Evolutionary conservation across 1,139 yeast species (phyloP), one percentile per base, ranked within the genome.

Genomic region (Pichia sp.): DNA sequence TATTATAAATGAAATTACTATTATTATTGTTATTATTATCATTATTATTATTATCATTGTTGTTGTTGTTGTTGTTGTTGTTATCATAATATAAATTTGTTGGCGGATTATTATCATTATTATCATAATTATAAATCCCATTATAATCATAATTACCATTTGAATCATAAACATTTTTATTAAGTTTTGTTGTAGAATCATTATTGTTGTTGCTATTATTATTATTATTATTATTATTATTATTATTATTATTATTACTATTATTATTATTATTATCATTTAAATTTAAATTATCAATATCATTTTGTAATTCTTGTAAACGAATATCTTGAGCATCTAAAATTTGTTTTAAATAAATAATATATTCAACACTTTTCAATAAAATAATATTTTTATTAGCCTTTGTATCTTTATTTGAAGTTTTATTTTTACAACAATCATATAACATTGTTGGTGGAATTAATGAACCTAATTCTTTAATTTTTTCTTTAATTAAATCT

Each of bases 361-460:
- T 76, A 63, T 84, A 85, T 40, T 81, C 88, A 25, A 84, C 89
- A 0, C 89, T 77, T 57, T 78, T 79, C 57, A 76, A 76, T 53
- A 85, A 69, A 47, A 83, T 83, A 7, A 83, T 78, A 30, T 86
- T 78, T 62, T 85, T 85, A 59, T 84, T 83, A 0, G 90, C 86
- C 59, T 83, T 83, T 5, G 81, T 70, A 56, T 83, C 88, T 59
- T 83, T 83, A 3, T 79, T 74, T 45, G 74, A 70, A 28, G 42
- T 34, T 42, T 59, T 60, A 0, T 49, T 37, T 41, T 74, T 72
- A 47, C 76, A 56, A 67, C 71, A 64, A 65, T 72, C 72, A 54
- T 79, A 75, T 34, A 84, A 65, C 56, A 85, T 64, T 4, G 86
- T 74, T 1, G 88, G 88, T 0, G 94, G 94, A 0, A 84, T 86